Percentiles rank a stretch among this genome's conserved stretches.
Conservation (phyloP, 306 rosid genomes). For the Gastrolobium villosum region DNA sequence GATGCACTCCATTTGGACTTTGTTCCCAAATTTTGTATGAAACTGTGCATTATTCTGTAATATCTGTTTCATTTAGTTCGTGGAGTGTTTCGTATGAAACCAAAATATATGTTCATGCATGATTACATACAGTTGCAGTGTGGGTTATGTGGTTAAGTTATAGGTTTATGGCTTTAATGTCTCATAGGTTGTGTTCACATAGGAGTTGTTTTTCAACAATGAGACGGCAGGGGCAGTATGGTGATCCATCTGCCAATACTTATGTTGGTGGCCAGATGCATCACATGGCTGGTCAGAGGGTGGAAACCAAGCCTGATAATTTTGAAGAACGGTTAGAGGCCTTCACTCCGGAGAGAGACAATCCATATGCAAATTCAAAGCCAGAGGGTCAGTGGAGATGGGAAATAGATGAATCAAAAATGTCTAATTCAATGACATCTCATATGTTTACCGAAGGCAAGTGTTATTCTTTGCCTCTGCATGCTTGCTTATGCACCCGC, state of each 20-base stretch:
- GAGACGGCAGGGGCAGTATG: slow-evolving; percentile 81
- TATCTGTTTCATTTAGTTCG: neutral
- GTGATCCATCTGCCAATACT: slow-evolving; percentile 67
- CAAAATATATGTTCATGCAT: neutral
- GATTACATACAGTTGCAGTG: slow-evolving; percentile 11
- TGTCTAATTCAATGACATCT: slow-evolving; percentile 67
- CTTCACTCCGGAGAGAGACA: slow-evolving; percentile 87
- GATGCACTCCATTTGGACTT: slow-evolving; percentile 1
- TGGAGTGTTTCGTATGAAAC: slow-evolving; percentile 18
- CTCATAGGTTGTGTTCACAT: slow-evolving; percentile 47
- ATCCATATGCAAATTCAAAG: slow-evolving; percentile 59
- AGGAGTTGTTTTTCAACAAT: slow-evolving; percentile 49
- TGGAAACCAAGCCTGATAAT: slow-evolving; percentile 64
- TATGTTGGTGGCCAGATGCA: slow-evolving; percentile 69
- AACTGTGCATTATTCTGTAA: neutral
- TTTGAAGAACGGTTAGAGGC: slow-evolving; percentile 89
- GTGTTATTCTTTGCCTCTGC: slow-evolving; percentile 37
- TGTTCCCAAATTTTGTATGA: slow-evolving; percentile 7
- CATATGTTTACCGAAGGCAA: slow-evolving; percentile 72
- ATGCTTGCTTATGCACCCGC: slow-evolving; percentile 25
- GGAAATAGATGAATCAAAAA: slow-evolving; percentile 78
- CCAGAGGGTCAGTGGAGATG: slow-evolving; percentile 87
- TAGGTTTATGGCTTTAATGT: slow-evolving; percentile 44
- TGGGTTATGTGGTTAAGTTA: slow-evolving; percentile 29
- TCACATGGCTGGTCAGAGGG: slow-evolving; percentile 66